Evolutionary conservation across 768 basidiomycete species (phyloP), one percentile per base, ranked within the genome.

Genomic region (Rhizopogon rudus): DNA sequence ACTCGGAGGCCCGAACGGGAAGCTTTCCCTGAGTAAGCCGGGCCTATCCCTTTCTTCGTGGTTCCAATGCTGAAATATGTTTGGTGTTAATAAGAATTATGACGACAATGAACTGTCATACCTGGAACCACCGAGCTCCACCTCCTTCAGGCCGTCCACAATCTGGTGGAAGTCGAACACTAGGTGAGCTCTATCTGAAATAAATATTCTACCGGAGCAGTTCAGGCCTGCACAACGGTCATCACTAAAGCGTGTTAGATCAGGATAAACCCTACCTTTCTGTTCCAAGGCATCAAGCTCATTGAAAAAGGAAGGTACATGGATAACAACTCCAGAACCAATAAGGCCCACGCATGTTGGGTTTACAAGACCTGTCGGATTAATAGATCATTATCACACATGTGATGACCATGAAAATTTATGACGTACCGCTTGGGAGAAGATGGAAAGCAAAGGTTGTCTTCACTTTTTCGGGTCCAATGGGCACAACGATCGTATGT

Each of bases 81-180:
- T 28, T 39, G 53, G 25, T 29, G 53, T 42, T 51, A 31, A n/a
- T 14, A 17, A 39, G 7, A 13, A 35, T 17, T 13, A 9, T n/a
- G 37, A 28, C 40, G 6, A 44, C 43, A 25, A 33, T 40, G 46
- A 55, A 60, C 62, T 35, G 13, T 52, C 63, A 41, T 61, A 86
- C 86, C 87, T 91, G 1, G 85, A 87, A 8, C 92, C 91, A 22
- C 97, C 97, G 22, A 98, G 82, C 69, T 98, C 97, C 40, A 93
- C 92, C 71, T 99, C 97, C 70, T 98, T 99, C 65, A 99, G 75
- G 5, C 97, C 97, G 67, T 99, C 97, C 29, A 98, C 97, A 65
- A 98, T 98, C 76, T 99, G 97, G 73, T 99, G 97, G 71, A 99
- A 98, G 69, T 98, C 97, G 66, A 99, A 94, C 35, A 99, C 97